Evolutionary conservation across 1,284 basidiomycete genomes (phyloP), one percentile per base, ranked within the genome.

Genomic region (Sphaerobolus stellatus): DNA sequence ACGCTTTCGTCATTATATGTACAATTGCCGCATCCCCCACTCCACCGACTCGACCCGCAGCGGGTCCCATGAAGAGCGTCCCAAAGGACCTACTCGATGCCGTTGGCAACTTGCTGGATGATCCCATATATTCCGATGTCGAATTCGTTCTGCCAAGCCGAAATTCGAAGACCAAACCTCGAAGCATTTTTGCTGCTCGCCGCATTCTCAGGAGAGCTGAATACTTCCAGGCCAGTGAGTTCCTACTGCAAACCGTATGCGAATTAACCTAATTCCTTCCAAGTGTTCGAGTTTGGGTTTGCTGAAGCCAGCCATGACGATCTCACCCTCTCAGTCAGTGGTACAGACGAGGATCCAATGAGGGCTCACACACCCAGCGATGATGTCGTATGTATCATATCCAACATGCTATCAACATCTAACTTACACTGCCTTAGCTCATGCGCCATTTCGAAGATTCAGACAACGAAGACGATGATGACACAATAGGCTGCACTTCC

Each of bases 81-180:
- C 87, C 90, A 0, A 82, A 76, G 58, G 74, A 75, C 49, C 76
- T 88, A 8, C 64, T 90, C 18, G 83, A 84, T 56, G 82, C 85
- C 3, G 76, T 93, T 45, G 91, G 91, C 5, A 74, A 77, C 20
- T 72, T 94, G 33, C 75, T 94, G 6, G 87, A 94, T 61, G 88
- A 94, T 64, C 88, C 86, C 40, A 69, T 82, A 13, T 93, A 93
- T 64, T 91, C 88, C 4, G 90, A 93, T 64, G 80, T 92, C 28
- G 86, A 88, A 67, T 93, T 93, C 61, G 71, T 91, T 22, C 70
- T 92, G 20, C 86, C 87, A 0, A 70, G 72, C 48, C 74, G 79
- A 58, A 70, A 65, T n/a, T 57, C 73, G 41, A 68, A 67, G 34
- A 69, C 61, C n/a, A 68, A 71, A 34, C 68, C 74, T 11, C 72